Evolutionary conservation across 2,329 filamentous ascomycete genomes (phyloP).

Genomic region (Taxawa tesnikishii): DNA sequence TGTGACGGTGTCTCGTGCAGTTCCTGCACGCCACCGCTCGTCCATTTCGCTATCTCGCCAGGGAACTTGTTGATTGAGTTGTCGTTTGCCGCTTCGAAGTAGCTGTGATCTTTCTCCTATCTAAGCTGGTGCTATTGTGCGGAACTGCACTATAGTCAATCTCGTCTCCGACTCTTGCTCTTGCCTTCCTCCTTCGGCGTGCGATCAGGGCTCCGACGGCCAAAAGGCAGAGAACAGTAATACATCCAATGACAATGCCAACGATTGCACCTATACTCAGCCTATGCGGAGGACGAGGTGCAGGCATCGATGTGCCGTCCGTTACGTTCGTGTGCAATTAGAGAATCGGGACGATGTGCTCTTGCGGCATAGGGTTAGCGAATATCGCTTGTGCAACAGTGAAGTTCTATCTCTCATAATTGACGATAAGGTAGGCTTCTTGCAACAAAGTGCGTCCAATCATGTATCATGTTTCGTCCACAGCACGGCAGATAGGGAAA

Average conservation of each 20-base stretch:
- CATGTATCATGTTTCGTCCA: constrained; percentile 23
- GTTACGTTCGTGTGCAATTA: constrained; percentile 6
- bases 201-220: background rate
- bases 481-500: constrained; percentile 25
- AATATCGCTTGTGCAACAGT: constrained; percentile 42
- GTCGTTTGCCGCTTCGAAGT: background rate
- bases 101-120: background rate
- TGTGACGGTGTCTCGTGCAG: background rate
- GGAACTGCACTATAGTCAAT: background rate
- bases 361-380: constrained; percentile 28
- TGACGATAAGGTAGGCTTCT: constrained; percentile 26
- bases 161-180: background rate
- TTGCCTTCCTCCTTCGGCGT: background rate
- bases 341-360: constrained; percentile 26
- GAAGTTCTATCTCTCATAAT: constrained; percentile 22
- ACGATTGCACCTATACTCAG: constrained; percentile 6
- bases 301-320: background rate
- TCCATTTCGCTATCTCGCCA: background rate
- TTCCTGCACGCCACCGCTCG: background rate
- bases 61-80: background rate
- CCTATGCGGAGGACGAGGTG: constrained; percentile 3
- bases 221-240: background rate
- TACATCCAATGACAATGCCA: constrained; percentile 6
- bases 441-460: constrained; percentile 28
- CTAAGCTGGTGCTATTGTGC: background rate